phyloP scores from a whole-genome alignment of 2,329 filamentous ascomycete species.

The Ophiostoma montium region DNA sequence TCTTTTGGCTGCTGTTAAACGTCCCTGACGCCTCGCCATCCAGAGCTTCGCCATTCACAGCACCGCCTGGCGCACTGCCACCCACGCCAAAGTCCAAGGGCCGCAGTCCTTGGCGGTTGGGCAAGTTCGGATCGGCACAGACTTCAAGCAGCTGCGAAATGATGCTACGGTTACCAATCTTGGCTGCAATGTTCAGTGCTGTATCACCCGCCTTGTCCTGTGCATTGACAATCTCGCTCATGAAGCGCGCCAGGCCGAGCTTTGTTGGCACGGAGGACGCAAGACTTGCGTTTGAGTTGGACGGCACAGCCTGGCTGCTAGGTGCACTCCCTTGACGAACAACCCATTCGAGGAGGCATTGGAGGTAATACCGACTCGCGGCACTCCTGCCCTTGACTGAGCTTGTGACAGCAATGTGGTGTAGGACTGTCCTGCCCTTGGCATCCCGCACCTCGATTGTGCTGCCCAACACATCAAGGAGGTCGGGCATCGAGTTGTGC shows the following conservation, averaged over 20 bases:
- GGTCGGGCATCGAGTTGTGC: conserved; percentile 74
- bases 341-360: conserved; percentile 86
- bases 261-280: conserved; percentile 33
- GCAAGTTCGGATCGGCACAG: conserved; percentile 80
- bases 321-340: conserved; percentile 56
- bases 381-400: conserved; percentile 86
- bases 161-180: conserved; percentile 86
- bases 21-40: conserved; percentile 29
- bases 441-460: conserved; percentile 85
- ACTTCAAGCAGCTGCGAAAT: conserved; percentile 95
- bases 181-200: conserved; percentile 80
- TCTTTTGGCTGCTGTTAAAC: conserved; percentile 37
- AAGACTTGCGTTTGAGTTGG: conserved; percentile 10
- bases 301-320: conserved; percentile 25
- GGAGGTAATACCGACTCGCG: conserved; percentile 89
- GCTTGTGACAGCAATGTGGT: conserved; percentile 92
- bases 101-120: conserved; percentile 76
- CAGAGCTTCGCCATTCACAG: conserved; percentile 27
- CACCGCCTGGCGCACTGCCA: conserved; percentile 39
- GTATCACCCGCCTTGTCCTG: conserved; percentile 92
- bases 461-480: conserved; percentile 75
- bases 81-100: conserved; percentile 93
- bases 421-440: conserved; percentile 79
- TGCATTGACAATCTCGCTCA: conserved; percentile 93
- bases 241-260: conserved; percentile 83